A percentile compares a stretch with the other conserved stretches of the same genome.
These are phyloP conservation scores for Clavaria fumosa DNA, from an alignment of 768 basidiomycete species.

Conservation along the genomic window DNA sequence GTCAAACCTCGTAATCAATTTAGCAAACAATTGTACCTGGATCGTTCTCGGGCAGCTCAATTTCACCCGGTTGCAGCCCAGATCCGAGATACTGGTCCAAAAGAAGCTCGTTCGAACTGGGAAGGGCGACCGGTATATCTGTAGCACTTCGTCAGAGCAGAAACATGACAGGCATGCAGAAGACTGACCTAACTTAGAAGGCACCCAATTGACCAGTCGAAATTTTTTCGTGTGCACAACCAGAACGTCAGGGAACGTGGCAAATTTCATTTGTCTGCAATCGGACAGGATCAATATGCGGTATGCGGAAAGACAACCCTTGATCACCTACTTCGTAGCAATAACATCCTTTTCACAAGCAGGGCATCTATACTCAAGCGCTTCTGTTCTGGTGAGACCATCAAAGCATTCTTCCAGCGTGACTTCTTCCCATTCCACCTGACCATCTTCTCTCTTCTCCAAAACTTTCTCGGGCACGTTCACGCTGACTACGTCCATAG, in stretches of 20 bases:
- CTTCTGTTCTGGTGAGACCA: conserved; percentile 39
- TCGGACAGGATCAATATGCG: not conserved
- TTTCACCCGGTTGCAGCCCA: conserved; percentile 58
- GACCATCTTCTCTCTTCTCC: conserved; percentile 41
- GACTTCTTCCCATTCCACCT: conserved; percentile 48
- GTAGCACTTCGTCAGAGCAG: conserved; percentile 4
- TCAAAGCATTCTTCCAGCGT: conserved; percentile 46
- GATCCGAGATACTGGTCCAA: conserved; percentile 53
- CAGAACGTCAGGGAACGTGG: conserved; percentile 78
- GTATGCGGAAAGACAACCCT: too few relatives aligned
- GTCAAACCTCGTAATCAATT: not conserved
- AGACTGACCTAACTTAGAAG: conserved; percentile 71
- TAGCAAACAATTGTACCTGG: conserved; percentile 16
- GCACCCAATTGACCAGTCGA: conserved; percentile 93
- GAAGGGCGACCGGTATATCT: conserved; percentile 80
- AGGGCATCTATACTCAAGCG: conserved; percentile 70
- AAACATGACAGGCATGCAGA: not conserved
- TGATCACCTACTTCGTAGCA: conserved; percentile 57
- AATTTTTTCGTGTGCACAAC: conserved; percentile 89
- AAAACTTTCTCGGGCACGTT: conserved; percentile 56
- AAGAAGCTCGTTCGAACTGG: conserved; percentile 36
- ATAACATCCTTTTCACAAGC: conserved; percentile 49
- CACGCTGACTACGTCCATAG: conserved; percentile 63
- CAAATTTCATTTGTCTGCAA: conserved; percentile 54
- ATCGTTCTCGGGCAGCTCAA: conserved; percentile 45